Evolutionary conservation across 2,329 filamentous ascomycete species (phyloP), one percentile per base, ranked within the genome.

Genomic region (Rhytidhysteron rufulum): DNA sequence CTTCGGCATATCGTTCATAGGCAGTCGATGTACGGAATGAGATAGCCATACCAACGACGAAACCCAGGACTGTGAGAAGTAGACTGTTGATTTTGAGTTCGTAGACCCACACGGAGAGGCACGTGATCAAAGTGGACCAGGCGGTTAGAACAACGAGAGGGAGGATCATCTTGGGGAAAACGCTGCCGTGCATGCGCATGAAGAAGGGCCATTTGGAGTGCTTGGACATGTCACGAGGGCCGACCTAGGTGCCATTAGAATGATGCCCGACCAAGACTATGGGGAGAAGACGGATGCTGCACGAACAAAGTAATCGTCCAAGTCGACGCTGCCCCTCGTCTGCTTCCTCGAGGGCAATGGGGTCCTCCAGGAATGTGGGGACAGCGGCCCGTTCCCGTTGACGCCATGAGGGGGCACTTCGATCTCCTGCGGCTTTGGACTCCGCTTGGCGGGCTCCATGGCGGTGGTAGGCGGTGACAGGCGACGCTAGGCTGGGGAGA

Each of bases 121-220:
- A 63, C 10, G 82, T 85, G 45, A 89, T 80, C 25, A 74, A 60
- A 1, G 82, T 83, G 1, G 83, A 72, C 85, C 86, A 89, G 11
- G 53, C 54, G 11, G 72, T 78, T 22, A 88, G 71, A 43, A 83
- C 73, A 9, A 75, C 7, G 16, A 90, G 61, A 0, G 86, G 86
- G 5, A 89, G 58, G 29, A 89, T 78, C 76, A 90, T 79, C 57
- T 85, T 82, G 10, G 86, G 86, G 42, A 85, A 62, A 45, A 90
- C 81, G 47, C 81, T 86, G 52, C 86, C 86, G 60, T 88, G 85
- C 68, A 90, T 74, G 43, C 84, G 83, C 60, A 90, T 67, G 59
- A 88, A 85, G 47, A 81, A 77, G 15, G 86, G 86, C 75, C 84
- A 83, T 72, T 86, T 88, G 16, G 84, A 88, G 63, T 89, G 85